Evolutionary conservation across 176 grass and related monocot species (phyloP).

Genomic region (Pontederia paniculata): DNA sequence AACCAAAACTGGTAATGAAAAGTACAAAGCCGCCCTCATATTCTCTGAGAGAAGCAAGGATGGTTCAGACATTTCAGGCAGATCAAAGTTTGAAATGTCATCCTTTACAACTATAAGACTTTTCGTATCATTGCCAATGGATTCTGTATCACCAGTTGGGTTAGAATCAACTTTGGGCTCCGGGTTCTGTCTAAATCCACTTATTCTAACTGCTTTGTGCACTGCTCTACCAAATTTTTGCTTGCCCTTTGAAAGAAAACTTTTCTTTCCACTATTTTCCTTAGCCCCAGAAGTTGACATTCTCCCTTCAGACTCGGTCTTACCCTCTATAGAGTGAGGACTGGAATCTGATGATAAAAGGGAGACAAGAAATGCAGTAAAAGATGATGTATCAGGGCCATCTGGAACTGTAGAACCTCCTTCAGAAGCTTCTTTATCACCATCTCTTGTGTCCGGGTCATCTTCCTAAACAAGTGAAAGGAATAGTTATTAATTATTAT

Average conservation of each 20-base stretch:
- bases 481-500: background rate
- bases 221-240: constrained; percentile 78
- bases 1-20: constrained; percentile 72
- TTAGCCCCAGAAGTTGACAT: constrained; percentile 48
- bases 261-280: constrained; percentile 42
- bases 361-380: constrained; percentile 78
- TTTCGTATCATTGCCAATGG: constrained; percentile 25
- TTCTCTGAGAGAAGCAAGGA: constrained; percentile 71
- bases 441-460: constrained; percentile 31
- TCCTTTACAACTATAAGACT: constrained; percentile 33
- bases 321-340: constrained; percentile 25
- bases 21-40: constrained; percentile 52
- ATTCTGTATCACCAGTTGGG: constrained; percentile 27
- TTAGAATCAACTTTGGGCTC: constrained; percentile 47
- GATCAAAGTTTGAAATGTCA: constrained; percentile 19
- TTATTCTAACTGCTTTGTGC: constrained; percentile 48
- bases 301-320: constrained; percentile 28
- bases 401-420: constrained; percentile 32
- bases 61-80: constrained; percentile 74
- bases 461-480: constrained; percentile 39
- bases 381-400: constrained; percentile 94
- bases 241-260: constrained; percentile 64
- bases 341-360: constrained; percentile 48
- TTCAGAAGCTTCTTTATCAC: constrained; percentile 46
- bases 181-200: constrained; percentile 52